These are phyloP conservation scores for Didymella sp. DNA, from an alignment of 2,329 filamentous ascomycete species.

Conservation along the genomic window DNA sequence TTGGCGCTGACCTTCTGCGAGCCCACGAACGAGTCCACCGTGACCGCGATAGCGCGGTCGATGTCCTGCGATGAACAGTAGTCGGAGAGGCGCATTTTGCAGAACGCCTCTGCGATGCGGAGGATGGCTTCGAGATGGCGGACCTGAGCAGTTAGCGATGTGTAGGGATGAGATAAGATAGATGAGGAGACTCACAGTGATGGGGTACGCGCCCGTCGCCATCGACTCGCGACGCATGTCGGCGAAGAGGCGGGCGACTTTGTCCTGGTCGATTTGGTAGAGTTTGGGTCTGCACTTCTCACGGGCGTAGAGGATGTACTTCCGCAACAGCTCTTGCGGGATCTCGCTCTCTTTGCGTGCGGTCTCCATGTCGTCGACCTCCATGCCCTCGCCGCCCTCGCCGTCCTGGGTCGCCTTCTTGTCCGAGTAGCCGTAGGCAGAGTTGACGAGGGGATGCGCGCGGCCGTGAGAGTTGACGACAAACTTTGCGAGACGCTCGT, in stretches of 20 bases:
- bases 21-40: conserved; percentile 93
- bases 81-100: conserved; percentile 96
- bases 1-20: conserved; percentile 98
- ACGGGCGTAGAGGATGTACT: conserved; percentile 95
- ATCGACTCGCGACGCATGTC: conserved; percentile 95
- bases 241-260: conserved; percentile 89
- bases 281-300: conserved; percentile 90
- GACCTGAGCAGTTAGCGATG: conserved; percentile 64
- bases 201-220: conserved; percentile 95
- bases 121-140: conserved; percentile 98
- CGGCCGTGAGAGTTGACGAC: conserved; percentile 93
- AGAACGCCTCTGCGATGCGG: conserved; percentile 91
- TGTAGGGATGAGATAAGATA: background rate
- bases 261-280: conserved; percentile 97
- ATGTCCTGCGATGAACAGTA: conserved; percentile 92
- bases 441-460: conserved; percentile 71
- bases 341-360: conserved; percentile 73
- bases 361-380: conserved; percentile 59
- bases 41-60: conserved; percentile 95
- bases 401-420: conserved; percentile 35
- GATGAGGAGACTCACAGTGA: conserved; percentile 73
- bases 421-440: conserved; percentile 42
- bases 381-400: conserved; percentile 58
- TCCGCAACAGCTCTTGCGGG: conserved; percentile 86
- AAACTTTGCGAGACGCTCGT: conserved; percentile 91